phyloP scores from a whole-genome alignment of 2,329 filamentous ascomycete species.

The Aureobasidium melanogenum region DNA sequence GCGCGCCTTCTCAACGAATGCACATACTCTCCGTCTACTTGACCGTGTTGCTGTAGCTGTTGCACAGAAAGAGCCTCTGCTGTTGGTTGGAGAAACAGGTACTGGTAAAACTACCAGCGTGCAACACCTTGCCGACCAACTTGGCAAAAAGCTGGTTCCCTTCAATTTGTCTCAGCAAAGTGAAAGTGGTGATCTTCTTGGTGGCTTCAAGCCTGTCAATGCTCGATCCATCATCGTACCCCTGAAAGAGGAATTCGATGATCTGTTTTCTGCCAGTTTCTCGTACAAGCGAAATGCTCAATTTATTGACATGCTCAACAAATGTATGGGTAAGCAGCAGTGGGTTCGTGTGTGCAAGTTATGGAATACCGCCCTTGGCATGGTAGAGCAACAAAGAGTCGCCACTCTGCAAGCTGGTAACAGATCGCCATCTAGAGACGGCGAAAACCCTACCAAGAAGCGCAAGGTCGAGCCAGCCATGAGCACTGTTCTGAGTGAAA shows the following conservation, averaged over 20 bases:
- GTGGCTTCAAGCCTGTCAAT: conserved; percentile 94
- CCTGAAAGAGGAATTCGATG: conserved; percentile 86
- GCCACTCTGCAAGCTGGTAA: conserved; percentile 24
- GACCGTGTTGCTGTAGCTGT: conserved; percentile 83
- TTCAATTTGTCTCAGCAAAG: conserved; percentile 98
- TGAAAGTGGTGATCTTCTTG: conserved; percentile 89
- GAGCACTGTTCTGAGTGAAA: conserved; percentile 34
- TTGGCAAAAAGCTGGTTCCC: conserved; percentile 79
- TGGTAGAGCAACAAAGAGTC: conserved; percentile 55
- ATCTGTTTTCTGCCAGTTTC: conserved; percentile 80
- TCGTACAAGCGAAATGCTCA: conserved; percentile 79
- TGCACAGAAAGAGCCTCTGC: conserved; percentile 73
- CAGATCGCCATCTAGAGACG: conserved; percentile 36
- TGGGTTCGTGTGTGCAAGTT: conserved; percentile 81
- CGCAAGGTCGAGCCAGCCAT: conserved; percentile 50
- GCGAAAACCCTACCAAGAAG: conserved; percentile 62
- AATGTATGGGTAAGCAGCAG: conserved; percentile 69
- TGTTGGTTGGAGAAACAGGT: conserved; percentile 97
- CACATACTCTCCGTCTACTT: conserved; percentile 71
- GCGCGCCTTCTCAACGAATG: conserved; percentile 70
- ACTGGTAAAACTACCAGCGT: conserved; percentile 97
- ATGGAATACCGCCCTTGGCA: conserved; percentile 81
- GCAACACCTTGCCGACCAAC: conserved; percentile 76
- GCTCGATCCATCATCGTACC: conserved; percentile 79
- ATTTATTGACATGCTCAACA: conserved; percentile 73